Evolutionary conservation across 2,329 filamentous ascomycete species (phyloP), one percentile per base, ranked within the genome.

Genomic region (Stachybotrys chlorohalonatus): DNA sequence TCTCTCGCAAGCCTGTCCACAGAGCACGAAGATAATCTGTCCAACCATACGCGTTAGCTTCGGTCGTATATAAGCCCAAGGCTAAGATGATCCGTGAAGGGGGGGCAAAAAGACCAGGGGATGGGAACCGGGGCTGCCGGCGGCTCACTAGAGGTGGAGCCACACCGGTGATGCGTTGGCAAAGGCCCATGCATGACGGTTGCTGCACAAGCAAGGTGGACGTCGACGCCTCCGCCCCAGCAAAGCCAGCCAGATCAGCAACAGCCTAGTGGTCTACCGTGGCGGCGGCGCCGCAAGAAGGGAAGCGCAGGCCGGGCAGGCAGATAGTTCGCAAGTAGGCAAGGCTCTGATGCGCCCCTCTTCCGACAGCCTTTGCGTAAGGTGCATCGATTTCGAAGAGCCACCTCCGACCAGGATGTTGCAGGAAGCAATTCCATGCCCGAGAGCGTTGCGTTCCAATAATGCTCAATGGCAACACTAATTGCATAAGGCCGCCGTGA

Each of bases 121-220:
- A 54, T 54, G 17, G 46, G n/a, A 24, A 58, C 57, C 57, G 57
- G 58, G 56, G 55, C 54, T 53, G 57, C 57, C 57, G 60, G 63
- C 54, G 55, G 55, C 51, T 54, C 46, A 55, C 56, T 59, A 58
- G 61, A 58, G 59, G 56, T 60, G 63, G 62, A 63, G 64, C 62
- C 64, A 64, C 66, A 69, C 65, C 67, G 59, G 66, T 67, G 67
- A 70, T 70, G 68, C 66, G 68, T 61, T 70, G 68, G 68, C 68
- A 70, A 57, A 59, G 56, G 60, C 63, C 61, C 78, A 80, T 81
- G 78, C 78, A 81, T 80, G 76, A 79, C 76, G 76, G 76, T 75
- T 78, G 74, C 76, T 80, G 79, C 77, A 80, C 67, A 70, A 63
- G 61, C 32, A 49, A 32, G 51, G 48, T 52, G 59, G 59, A 56